These are phyloP conservation scores for Alternaria arbusti DNA, from an alignment of 2,329 filamentous ascomycete species.

Conservation along the genomic window DNA sequence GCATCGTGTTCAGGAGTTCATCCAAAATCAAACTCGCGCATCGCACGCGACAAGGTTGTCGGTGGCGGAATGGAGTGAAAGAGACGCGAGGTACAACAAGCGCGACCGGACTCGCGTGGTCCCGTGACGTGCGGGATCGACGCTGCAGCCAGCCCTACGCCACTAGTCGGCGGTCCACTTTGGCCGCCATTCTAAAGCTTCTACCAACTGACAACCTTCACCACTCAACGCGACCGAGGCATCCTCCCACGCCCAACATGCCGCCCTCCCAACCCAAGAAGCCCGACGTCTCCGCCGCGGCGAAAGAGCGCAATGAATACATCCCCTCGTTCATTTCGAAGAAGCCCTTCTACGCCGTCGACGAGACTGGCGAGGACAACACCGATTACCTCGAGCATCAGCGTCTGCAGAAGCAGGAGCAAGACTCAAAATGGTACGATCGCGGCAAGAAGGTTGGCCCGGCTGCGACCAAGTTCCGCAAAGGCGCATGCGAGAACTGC, in stretches of 20 bases:
- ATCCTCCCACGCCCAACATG: slow-evolving; percentile 38
- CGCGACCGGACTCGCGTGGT: slow-evolving; percentile 24
- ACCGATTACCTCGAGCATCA: slow-evolving; percentile 97
- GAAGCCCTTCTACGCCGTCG: slow-evolving; percentile 93
- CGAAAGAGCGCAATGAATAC: slow-evolving; percentile 95
- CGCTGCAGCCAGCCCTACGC: slow-evolving; percentile 44
- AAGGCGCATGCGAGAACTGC: slow-evolving; percentile 98
- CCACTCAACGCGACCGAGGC: not conserved
- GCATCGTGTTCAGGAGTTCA: slow-evolving; percentile 21
- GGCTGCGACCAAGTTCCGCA: slow-evolving; percentile 94
- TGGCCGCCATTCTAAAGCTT: slow-evolving; percentile 18
- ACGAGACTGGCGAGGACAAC: slow-evolving; percentile 68
- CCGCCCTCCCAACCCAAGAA: slow-evolving; percentile 57
- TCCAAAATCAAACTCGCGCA: slow-evolving; percentile 6
- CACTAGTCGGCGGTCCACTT: slow-evolving; percentile 29
- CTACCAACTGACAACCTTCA: slow-evolving; percentile 2
- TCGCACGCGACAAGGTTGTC: not conserved
- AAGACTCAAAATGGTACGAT: slow-evolving; percentile 88
- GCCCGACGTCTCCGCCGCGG: slow-evolving; percentile 61
- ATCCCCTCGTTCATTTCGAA: slow-evolving; percentile 98
- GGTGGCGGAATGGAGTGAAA: not conserved
- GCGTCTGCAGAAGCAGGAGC: slow-evolving; percentile 74
- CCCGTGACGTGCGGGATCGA: slow-evolving; percentile 25
- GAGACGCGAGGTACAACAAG: slow-evolving; percentile 10
- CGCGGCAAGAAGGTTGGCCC: slow-evolving; percentile 83